Evolutionary conservation across 768 basidiomycete species (phyloP).

Genomic region (Coprinopsis sp.): DNA sequence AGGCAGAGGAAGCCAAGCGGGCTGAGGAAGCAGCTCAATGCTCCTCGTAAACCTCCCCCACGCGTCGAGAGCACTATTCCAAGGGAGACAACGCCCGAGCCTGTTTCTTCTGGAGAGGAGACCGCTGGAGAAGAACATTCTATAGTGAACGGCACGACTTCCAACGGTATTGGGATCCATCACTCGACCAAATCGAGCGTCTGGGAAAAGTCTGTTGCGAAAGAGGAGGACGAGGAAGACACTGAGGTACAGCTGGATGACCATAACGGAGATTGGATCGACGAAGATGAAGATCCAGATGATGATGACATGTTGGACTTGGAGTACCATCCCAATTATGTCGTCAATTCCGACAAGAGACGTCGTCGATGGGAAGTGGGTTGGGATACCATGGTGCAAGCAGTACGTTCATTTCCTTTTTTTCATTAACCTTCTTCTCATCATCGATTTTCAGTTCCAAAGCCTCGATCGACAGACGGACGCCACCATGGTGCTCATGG

Average conservation of each 20-base stretch:
- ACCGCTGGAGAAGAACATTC: conserved; percentile 57
- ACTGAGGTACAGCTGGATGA: conserved; percentile 18
- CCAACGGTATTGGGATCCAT: conserved; percentile 22
- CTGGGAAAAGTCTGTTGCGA: conserved; percentile 9
- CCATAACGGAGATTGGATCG: conserved; percentile 62
- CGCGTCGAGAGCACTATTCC: conserved; percentile 82
- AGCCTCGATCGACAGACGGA: conserved; percentile 77
- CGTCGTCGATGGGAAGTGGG: conserved; percentile 68
- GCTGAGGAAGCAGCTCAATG: conserved; percentile 23
- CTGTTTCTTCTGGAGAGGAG: conserved; percentile 71
- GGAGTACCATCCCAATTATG: conserved; percentile 70
- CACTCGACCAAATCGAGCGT: conserved; percentile 14
- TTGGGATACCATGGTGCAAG: conserved; percentile 72
- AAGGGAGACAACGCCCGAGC: conserved; percentile 75
- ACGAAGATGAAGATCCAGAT: conserved; percentile 68
- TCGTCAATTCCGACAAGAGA: conserved; percentile 62
- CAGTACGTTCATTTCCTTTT: conserved; percentile 40
- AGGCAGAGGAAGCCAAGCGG: conserved; percentile 38
- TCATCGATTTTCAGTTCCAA: conserved; percentile 52
- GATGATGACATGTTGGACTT: conserved; percentile 69
- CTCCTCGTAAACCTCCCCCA: conserved; percentile 58
- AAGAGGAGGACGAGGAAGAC: conserved; percentile 11
- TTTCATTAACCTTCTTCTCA: not conserved
- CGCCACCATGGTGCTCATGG: conserved; percentile 68
- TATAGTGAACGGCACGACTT: conserved; percentile 1